These are phyloP conservation scores for Maudiozyma pseudohumilis DNA, from an alignment of 805 yeast species.

Conservation along the genomic window DNA sequence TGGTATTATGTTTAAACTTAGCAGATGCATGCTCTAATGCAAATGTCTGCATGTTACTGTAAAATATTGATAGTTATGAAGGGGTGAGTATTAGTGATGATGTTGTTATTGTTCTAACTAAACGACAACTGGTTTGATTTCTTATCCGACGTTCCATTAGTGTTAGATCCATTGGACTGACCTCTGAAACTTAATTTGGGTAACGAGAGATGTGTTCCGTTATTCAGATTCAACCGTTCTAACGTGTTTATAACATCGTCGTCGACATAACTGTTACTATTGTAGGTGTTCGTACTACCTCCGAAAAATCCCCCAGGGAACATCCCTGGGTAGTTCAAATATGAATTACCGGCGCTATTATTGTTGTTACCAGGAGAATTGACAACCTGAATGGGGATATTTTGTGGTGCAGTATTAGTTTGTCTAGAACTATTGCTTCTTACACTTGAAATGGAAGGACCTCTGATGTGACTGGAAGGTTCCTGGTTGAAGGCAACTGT, in stretches of 20 bases:
- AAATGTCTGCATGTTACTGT: too few relatives aligned
- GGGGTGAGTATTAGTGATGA: too few relatives aligned
- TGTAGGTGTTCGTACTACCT: conserved; percentile 6
- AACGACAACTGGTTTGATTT: too few relatives aligned
- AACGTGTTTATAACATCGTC: conserved; percentile 25
- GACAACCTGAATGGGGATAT: not conserved
- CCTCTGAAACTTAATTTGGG: conserved; percentile 26
- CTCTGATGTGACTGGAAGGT: conserved; percentile 19
- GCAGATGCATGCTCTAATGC: too few relatives aligned
- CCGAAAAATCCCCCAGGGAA: conserved; percentile 16
- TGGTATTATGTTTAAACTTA: too few relatives aligned
- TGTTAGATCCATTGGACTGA: conserved; percentile 6
- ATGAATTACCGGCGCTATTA: conserved; percentile 3
- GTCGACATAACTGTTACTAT: conserved; percentile 8
- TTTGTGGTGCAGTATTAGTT: conserved; percentile 8
- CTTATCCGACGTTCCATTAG: too few relatives aligned
- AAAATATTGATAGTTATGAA: too few relatives aligned
- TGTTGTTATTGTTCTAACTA: too few relatives aligned
- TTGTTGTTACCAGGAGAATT: not conserved
- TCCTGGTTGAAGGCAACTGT: conserved; percentile 21
- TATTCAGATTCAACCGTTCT: conserved; percentile 22
- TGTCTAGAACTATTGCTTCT: conserved; percentile 26
- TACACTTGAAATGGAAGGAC: conserved; percentile 24
- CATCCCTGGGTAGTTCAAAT: conserved; percentile 26
- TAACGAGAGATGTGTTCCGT: conserved; percentile 23